Evolutionary conservation across 2,329 filamentous ascomycete species (phyloP).

Genomic region (Rugonectria rugulosa): DNA sequence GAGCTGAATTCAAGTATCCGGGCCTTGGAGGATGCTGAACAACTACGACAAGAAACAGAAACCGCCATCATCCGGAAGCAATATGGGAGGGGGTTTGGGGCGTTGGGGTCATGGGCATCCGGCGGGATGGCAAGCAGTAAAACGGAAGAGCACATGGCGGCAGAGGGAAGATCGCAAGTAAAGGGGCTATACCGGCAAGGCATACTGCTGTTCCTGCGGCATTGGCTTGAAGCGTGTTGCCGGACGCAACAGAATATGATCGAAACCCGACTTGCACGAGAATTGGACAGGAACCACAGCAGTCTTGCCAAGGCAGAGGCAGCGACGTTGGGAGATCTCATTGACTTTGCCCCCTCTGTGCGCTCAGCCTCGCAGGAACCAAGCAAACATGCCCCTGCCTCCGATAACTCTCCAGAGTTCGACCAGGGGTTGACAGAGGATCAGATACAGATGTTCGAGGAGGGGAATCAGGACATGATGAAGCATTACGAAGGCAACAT

Average conservation of each 20-base stretch:
- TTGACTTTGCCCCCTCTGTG: slow-evolving; percentile 40
- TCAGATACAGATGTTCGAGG: slow-evolving; percentile 91
- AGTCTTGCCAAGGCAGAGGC: slow-evolving; percentile 73
- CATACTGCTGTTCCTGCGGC: slow-evolving; percentile 82
- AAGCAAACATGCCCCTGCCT: slow-evolving; percentile 27
- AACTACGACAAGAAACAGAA: slow-evolving; percentile 80
- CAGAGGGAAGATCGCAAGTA: slow-evolving; percentile 74
- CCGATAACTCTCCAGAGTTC: slow-evolving; percentile 29
- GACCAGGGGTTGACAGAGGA: slow-evolving; percentile 74
- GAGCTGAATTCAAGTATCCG: slow-evolving; percentile 85
- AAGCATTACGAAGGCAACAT: slow-evolving; percentile 94
- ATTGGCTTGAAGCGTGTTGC: slow-evolving; percentile 77
- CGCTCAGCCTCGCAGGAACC: slow-evolving; percentile 30
- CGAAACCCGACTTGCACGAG: slow-evolving; percentile 83
- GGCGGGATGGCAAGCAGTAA: slow-evolving; percentile 56
- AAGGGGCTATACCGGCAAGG: slow-evolving; percentile 78
- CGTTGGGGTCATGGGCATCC: slow-evolving; percentile 72
- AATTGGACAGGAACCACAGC: slow-evolving; percentile 89
- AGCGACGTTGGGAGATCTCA: slow-evolving; percentile 44
- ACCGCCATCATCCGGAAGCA: slow-evolving; percentile 75
- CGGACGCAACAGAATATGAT: slow-evolving; percentile 90
- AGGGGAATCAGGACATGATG: slow-evolving; percentile 92
- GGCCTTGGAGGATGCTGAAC: slow-evolving; percentile 81
- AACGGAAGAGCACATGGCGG: slow-evolving; percentile 71
- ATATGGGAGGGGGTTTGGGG: slow-evolving; percentile 69